A percentile compares a stretch with the other conserved stretches of the same genome.
Conservation (phyloP, 345 rosid species). For the Lepidium aucheri region DNA sequence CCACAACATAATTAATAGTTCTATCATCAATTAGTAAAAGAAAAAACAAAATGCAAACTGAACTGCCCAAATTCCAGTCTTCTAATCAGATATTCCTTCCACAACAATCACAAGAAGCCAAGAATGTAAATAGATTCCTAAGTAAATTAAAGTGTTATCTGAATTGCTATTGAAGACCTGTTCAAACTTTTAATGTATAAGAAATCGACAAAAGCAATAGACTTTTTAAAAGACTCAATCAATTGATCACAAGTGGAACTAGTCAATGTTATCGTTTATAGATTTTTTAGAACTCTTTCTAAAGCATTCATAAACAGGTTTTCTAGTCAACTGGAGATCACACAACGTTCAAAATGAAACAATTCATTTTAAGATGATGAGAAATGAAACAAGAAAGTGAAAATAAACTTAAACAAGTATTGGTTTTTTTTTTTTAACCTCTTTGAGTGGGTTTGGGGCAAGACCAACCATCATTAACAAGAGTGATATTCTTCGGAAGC, state of each 20-base stretch:
- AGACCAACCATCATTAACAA: slow-evolving; percentile 71
- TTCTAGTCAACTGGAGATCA: background rate
- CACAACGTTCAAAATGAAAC: background rate
- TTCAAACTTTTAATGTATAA: slow-evolving; percentile 10
- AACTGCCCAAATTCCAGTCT: background rate
- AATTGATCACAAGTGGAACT: background rate
- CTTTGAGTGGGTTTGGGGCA: slow-evolving; percentile 44
- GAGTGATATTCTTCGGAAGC: slow-evolving; percentile 52
- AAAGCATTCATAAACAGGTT: background rate
- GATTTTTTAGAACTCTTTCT: background rate
- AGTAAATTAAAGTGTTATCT: background rate
- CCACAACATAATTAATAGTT: background rate
- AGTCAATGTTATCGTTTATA: background rate
- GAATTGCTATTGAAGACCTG: background rate
- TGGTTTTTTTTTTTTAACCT: slow-evolving; percentile 25
- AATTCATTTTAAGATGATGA: background rate
- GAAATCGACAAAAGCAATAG: background rate
- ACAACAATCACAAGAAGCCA: background rate
- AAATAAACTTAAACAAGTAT: background rate
- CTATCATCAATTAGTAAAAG: background rate
- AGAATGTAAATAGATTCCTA: background rate
- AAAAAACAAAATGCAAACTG: background rate
- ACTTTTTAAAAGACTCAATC: slow-evolving; percentile 13
- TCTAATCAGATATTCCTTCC: background rate
- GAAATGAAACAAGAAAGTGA: background rate